A percentile compares a stretch with the other conserved stretches of the same genome.
These are phyloP conservation scores for Calocybe indica DNA, from an alignment of 768 basidiomycete genomes.

Conservation along the genomic window DNA sequence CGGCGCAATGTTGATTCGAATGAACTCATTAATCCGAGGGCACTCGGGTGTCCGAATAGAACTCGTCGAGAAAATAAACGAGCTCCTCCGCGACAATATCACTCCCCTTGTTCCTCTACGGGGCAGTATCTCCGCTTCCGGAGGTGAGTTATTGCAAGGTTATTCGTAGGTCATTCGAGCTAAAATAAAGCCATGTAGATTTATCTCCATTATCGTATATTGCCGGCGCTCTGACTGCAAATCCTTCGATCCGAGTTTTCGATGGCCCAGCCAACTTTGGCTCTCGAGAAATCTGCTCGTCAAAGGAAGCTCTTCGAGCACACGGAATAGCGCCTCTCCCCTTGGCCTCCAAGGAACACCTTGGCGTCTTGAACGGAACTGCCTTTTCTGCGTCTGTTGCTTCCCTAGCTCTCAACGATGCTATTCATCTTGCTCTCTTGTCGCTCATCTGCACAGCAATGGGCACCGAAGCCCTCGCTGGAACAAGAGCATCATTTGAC, in stretches of 20 bases:
- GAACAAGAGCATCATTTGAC: conserved; percentile 65
- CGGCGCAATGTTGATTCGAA: conserved; percentile 79
- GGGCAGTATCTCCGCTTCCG: conserved; percentile 79
- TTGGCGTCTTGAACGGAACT: conserved; percentile 81
- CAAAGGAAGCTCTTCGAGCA: conserved; percentile 48
- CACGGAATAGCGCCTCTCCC: conserved; percentile 61
- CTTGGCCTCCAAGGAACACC: conserved; percentile 71
- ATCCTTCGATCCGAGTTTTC: conserved; percentile 72
- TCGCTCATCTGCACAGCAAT: conserved; percentile 76
- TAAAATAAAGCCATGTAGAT: conserved; percentile 32
- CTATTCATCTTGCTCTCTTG: conserved; percentile 59
- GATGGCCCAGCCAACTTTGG: conserved; percentile 44
- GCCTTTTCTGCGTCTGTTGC: conserved; percentile 81
- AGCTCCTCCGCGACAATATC: conserved; percentile 64
- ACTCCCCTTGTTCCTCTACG: conserved; percentile 79
- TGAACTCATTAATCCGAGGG: conserved; percentile 85
- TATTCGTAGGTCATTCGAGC: conserved; percentile 5
- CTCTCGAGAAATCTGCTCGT: conserved; percentile 46
- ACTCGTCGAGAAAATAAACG: conserved; percentile 73
- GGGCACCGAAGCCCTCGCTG: conserved; percentile 77
- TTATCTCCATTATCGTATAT: conserved; percentile 80
- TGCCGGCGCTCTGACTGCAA: conserved; percentile 75
- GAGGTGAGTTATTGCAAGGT: conserved; percentile 39
- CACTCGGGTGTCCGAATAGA: conserved; percentile 84
- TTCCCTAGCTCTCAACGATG: conserved; percentile 66